Conservation (phyloP, 2,329 filamentous ascomycete genomes). For the Huntiella decipiens region DNA sequence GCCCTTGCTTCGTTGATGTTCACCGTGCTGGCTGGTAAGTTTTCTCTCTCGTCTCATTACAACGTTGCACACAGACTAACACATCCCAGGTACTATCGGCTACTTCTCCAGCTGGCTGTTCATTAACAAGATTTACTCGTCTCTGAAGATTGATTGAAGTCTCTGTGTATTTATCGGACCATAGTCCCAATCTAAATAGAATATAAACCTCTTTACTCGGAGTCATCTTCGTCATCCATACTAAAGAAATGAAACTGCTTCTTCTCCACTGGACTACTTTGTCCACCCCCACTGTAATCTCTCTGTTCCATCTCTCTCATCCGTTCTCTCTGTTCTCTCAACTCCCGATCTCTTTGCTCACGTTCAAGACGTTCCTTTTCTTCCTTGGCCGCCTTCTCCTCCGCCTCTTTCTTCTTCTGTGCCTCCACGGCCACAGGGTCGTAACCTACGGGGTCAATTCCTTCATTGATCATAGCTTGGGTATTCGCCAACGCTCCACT, state of each 20-base stretch:
- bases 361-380: slow-evolving; percentile 27
- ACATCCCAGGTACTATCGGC: slow-evolving; percentile 61
- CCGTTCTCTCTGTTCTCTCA: slow-evolving; percentile 22
- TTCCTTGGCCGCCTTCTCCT: slow-evolving; percentile 27
- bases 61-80: slow-evolving; percentile 12
- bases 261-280: slow-evolving; percentile 20
- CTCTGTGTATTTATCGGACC: neutral
- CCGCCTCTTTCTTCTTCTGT: slow-evolving; percentile 30
- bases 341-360: slow-evolving; percentile 26
- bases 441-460: slow-evolving; percentile 40
- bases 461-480: slow-evolving; percentile 41
- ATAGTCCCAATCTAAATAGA: too few relatives aligned
- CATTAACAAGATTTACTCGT: slow-evolving; percentile 79
- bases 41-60: neutral
- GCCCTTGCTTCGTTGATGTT: slow-evolving; percentile 76
- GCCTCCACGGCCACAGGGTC: slow-evolving; percentile 38
- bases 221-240: slow-evolving; percentile 31
- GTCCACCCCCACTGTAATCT: slow-evolving; percentile 16
- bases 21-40: slow-evolving; percentile 82
- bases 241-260: slow-evolving; percentile 39
- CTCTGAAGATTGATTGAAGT: slow-evolving; percentile 86
- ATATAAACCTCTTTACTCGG: neutral
- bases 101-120: slow-evolving; percentile 93
- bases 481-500: slow-evolving; percentile 46
- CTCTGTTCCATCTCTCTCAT: slow-evolving; percentile 24